Base-by-base conservation (phyloP, 768 basidiomycete genomes). In the Sistotremastrum niveocremeum region DNA sequence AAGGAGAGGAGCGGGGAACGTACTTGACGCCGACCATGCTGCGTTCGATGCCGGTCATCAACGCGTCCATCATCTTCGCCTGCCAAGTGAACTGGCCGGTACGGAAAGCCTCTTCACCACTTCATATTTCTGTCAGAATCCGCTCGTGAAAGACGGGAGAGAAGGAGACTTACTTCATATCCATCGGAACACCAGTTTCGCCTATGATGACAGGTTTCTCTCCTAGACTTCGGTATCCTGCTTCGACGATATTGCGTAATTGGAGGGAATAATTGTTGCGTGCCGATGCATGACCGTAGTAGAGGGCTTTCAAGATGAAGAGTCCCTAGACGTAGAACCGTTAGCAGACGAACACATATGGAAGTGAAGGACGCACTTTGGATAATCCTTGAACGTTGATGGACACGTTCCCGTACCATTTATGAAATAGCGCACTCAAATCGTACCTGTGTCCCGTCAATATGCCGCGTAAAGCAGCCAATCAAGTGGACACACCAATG, bases 151-250 rank as follows among this genome's bases (percentile, higher is more conserved):
- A 29, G n/a, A 9, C 46, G 12, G 44, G 48, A 11, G 1, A 33
- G 30, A 38, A 35, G 7, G 32, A 11, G 3, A 66, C 82, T 38
- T 55, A 91, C 90, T 99, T 97, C 73, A 95, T 77, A 55, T 99
- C 95, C 82, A 98, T 94, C 1, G 94, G 94, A 20, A 97, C 71
- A 32, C 94, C 94, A 51, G 84, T 87, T 61, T 99, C 94, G 12
- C 93, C 93, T 48, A 99, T 74, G 8, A 97, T 62, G 37, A 89
- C 76, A 7, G 94, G 94, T 11, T 63, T 73, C 55, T 91, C 86
- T 29, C 87, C 89, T 0, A 95, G 69, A 3, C 76, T 67, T 33
- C 71, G 61, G 54, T 85, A 77, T 0, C 74, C 81, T 12, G 73
- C 68, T 45, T 84, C 70, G 4, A 88, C 76, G 41, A 97, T 73